A percentile compares a stretch with the other conserved stretches of the same genome.
Conservation (phyloP, 768 basidiomycete genomes). For the Nidula microcarpa region DNA sequence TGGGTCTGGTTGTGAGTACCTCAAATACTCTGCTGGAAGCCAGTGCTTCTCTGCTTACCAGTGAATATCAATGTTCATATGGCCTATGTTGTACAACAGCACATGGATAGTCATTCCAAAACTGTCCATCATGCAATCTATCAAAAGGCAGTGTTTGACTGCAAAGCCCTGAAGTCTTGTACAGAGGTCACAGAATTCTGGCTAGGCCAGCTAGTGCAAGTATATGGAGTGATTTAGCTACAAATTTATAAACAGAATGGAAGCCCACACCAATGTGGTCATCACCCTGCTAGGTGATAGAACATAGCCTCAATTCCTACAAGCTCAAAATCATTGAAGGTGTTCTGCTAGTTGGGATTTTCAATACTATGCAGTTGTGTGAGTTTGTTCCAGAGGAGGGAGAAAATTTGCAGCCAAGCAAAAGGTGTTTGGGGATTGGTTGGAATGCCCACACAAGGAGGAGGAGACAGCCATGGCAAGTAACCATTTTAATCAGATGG, state of each 20-base stretch:
- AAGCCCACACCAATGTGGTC: slow-evolving; percentile 27
- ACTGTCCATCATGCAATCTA: slow-evolving; percentile 14
- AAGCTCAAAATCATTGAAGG: slow-evolving; percentile 13
- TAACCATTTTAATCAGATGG: no score
- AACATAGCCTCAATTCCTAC: slow-evolving; percentile 15
- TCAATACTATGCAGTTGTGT: slow-evolving; percentile 11
- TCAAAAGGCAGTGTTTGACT: slow-evolving; percentile 20
- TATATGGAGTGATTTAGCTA: slow-evolving; percentile 16
- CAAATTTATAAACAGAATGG: slow-evolving; percentile 13
- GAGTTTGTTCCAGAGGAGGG: slow-evolving; percentile 15
- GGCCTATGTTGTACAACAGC: slow-evolving; percentile 4
- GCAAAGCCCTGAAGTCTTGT: slow-evolving; percentile 4
- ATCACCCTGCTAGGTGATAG: slow-evolving; percentile 9
- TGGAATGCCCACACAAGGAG: background rate
- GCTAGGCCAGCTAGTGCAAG: slow-evolving; percentile 22
- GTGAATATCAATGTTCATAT: background rate
- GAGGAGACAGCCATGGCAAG: no score
- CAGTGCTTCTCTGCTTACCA: background rate
- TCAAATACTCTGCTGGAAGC: background rate
- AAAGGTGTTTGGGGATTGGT: background rate
- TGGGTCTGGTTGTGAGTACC: slow-evolving; percentile 3
- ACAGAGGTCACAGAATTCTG: slow-evolving; percentile 14
- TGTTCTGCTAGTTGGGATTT: slow-evolving; percentile 2
- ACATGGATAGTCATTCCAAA: background rate
- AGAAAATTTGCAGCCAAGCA: slow-evolving; percentile 9